Conservation (phyloP, 2,329 filamentous ascomycete species). For the Aspergillus eucalypticola region DNA sequence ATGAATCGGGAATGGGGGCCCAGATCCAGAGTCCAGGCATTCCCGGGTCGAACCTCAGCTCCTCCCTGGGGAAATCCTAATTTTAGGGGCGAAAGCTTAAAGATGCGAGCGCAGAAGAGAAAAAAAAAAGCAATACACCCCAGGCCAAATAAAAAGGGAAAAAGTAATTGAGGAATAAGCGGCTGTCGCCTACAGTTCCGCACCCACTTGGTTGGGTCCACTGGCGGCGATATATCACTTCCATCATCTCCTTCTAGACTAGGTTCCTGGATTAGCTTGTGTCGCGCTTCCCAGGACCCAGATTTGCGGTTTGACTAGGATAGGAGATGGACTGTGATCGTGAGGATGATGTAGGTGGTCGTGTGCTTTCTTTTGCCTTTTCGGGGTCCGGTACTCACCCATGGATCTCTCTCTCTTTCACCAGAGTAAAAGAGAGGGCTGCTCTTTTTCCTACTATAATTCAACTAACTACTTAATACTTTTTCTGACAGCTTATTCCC, state of each 20-base stretch:
- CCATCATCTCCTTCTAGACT: neutral
- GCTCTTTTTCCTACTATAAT: neutral
- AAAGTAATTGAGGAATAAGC: neutral
- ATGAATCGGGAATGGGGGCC: neutral
- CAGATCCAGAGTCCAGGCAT: neutral
- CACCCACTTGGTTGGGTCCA: slow-evolving; percentile 1
- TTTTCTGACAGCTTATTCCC: neutral
- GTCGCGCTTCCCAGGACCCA: neutral
- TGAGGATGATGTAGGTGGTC: neutral
- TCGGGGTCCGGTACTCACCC: neutral
- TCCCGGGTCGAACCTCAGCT: slow-evolving; percentile 1
- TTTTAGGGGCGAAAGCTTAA: slow-evolving; percentile 5
- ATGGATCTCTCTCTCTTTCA: neutral
- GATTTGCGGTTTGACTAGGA: neutral
- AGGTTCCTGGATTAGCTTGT: neutral
- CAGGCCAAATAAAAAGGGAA: neutral
- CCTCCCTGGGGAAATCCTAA: slow-evolving; percentile 1
- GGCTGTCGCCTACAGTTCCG: slow-evolving; percentile 1
- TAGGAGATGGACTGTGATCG: neutral
- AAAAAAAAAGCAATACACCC: neutral
- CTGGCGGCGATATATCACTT: slow-evolving; percentile 8
- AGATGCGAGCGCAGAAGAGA: neutral
- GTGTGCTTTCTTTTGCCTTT: slow-evolving; percentile 3
- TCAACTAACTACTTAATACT: neutral
- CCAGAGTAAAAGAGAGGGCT: neutral